Evolutionary conservation across 148 eudicot species (phyloP), one percentile per base, ranked within the genome.

Genomic region (Pouteria glomerata): DNA sequence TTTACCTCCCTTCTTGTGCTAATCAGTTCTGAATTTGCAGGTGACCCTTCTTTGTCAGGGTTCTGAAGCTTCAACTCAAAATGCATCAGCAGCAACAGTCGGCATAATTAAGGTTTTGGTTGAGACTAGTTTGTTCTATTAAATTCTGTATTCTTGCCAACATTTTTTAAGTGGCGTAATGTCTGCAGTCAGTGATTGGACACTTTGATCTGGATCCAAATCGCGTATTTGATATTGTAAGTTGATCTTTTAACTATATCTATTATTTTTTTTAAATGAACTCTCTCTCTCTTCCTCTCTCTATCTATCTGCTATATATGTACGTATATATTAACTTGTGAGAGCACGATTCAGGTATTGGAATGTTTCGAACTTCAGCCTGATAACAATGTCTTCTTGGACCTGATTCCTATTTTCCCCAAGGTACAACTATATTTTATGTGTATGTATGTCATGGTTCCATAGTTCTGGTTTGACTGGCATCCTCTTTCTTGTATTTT

Each of bases 141-240:
- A 48, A n/a, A 7, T 44, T 66, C 24, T 53, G 4, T 57, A 73
- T 63, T 35, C 7, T 64, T 53, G 21, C 39, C 2, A 31, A 42
- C 35, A 26, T 34, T 66, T 34, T 62, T 35, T 69, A 21, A 72
- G 76, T 59, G 12, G 44, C 73, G 3, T 35, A 39, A 12, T 75
- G 53, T 30, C 64, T 86, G 83, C 97, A 96, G 99, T 96, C 99
- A 42, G 78, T 96, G 37, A 96, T 96, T 76, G 99, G 99, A 39
- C 99, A 96, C 81, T 96, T 96, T 69, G 96, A 96, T 83, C 82
- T 96, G 82, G 99, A 96, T 74, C 99, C 99, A 8, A 96, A 92
- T 60, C 99, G 97, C 45, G 99, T 96, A 55, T 96, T 92, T 82
- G 99, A 96, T 77, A 91, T 90, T 75, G 99, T 96, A 85, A 92